These are phyloP conservation scores for Phragmites australis DNA, from an alignment of 176 grass and related monocot genomes.

Conservation along the genomic window DNA sequence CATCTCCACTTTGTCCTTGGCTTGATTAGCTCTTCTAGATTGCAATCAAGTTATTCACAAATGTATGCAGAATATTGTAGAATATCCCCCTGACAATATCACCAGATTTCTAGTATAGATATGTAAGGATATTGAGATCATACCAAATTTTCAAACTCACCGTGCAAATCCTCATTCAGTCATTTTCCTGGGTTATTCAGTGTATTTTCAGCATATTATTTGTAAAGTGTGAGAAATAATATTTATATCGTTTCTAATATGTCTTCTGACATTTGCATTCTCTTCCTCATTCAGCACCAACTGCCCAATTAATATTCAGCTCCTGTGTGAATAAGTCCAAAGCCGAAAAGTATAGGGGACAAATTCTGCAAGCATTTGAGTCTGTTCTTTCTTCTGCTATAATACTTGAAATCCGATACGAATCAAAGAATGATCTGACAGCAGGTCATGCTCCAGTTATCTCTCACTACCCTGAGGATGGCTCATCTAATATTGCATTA, in stretches of 20 bases:
- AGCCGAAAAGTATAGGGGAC: constrained; percentile 79
- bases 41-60: neutral
- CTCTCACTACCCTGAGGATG: constrained; percentile 45
- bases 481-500: constrained; percentile 53
- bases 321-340: constrained; percentile 66
- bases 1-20: neutral
- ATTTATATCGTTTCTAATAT: constrained; percentile 6
- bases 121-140: neutral
- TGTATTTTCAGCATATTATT: neutral
- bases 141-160: neutral
- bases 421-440: constrained; percentile 46
- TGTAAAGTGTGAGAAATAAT: neutral
- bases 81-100: neutral
- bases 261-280: constrained; percentile 33
- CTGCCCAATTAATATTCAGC: constrained; percentile 75
- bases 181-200: neutral
- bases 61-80: neutral
- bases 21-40: neutral
- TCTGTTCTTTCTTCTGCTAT: constrained; percentile 73
- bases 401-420: constrained; percentile 88
- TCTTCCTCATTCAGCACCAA: constrained; percentile 61
- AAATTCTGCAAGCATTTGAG: constrained; percentile 94
- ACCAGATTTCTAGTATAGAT: neutral
- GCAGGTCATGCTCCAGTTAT: constrained; percentile 37
- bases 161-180: neutral